Base-by-base conservation (phyloP, 2,329 filamentous ascomycete genomes). In the Aspergillus alliaceus region DNA sequence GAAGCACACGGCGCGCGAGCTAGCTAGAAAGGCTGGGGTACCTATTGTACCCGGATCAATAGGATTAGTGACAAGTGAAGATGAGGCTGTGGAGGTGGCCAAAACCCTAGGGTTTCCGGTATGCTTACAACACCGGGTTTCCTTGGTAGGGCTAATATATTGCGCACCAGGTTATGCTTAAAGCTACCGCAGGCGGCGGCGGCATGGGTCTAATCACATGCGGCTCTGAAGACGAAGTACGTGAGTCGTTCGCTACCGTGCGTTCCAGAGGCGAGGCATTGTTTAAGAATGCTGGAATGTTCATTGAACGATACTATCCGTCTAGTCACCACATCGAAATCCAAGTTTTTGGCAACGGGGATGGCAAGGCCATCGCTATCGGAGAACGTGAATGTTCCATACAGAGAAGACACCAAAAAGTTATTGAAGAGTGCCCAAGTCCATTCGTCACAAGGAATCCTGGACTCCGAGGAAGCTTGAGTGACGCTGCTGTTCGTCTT, bases 351-450 rank as follows among this genome's bases (percentile, higher is more conserved):
- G 92, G 91, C 42, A 92, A 96, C 69, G 86, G 86, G 51, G 82
- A 86, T 64, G 91, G 91, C 1, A 85, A 89, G 69, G 91, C 88
- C 15, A 87, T 96, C 9, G 87, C 89, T n/a, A 84, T 96, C 29
- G 91, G 91, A 20, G 92, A 96, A 76, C 82, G 92, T 55, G 92
- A 96, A 72, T 96, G 92, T 75, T 93, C 90, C 51, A 83, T 96
- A 12, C 92, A 96, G 75, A 80, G 92, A 61, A 80, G 92, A 39
- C 91, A 96, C 70, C 92, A 96, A 72, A 96, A 96, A 77, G 90
- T 96, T 40, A 83, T 96, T 22, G 92, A 96, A 72, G 92, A 96
- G 74, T 92, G 89, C 3, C 92, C 92, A 0, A 91, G 90, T 14
- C 91, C 91, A 0, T 87, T 87, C 58, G 76, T 85, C 0, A 73